These are phyloP conservation scores for Clarireedia hainanense DNA, from an alignment of 2,329 filamentous ascomycete species.

Conservation along the genomic window DNA sequence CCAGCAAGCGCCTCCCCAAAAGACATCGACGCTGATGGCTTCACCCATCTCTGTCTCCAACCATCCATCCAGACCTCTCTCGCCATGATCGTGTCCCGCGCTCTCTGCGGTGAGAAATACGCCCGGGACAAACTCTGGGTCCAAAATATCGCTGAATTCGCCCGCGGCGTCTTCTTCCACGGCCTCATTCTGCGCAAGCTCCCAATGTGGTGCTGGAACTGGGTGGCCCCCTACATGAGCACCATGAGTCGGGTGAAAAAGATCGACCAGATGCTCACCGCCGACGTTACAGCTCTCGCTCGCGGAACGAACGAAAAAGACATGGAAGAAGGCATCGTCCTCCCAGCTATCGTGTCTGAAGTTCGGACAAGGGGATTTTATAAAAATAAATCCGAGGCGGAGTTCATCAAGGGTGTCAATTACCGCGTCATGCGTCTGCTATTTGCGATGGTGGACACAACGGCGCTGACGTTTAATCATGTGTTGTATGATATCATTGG, in stretches of 20 bases:
- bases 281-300: neutral
- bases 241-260: neutral
- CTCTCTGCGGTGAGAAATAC: neutral
- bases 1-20: neutral
- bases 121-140: neutral
- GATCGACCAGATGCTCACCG: neutral
- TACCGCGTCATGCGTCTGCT: neutral
- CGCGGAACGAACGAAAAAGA: neutral
- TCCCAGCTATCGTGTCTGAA: neutral
- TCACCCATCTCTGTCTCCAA: neutral
- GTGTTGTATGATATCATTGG: constrained; percentile 4
- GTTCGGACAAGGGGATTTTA: neutral
- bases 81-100: neutral
- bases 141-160: neutral
- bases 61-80: neutral
- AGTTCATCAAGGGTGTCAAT: neutral
- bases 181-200: neutral
- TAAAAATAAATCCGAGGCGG: neutral
- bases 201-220: neutral
- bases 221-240: neutral
- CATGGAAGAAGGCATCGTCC: neutral
- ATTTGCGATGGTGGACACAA: constrained; percentile 4
- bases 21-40: neutral
- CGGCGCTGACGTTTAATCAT: constrained; percentile 2
- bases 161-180: neutral